Evolutionary conservation across 116 monocot genomes (phyloP), one percentile per base, ranked within the genome.

Genomic region (Dioscorea cayenensis): DNA sequence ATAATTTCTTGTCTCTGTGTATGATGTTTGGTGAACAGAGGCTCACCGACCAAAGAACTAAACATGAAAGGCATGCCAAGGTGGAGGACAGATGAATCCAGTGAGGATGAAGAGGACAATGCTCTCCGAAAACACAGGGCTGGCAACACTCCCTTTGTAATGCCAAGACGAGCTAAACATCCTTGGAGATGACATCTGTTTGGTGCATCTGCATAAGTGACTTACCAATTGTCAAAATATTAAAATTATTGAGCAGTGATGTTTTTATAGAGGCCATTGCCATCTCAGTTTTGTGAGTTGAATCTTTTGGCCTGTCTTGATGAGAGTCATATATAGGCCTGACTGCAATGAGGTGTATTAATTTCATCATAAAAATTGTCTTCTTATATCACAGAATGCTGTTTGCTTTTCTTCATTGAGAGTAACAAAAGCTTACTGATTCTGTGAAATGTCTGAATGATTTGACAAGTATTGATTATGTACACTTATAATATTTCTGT

Each of bases 41-140:
- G 66, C 58, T 71, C 72, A 36, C 63, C 73, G 36, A 49, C 61
- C 67, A 72, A 77, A 74, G 64, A 72, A 23, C 19, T 14, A 43
- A 65, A 35, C 63, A 50, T 66, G 50, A 84, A 65, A 70, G 77
- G 51, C 48, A 84, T 71, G 27, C 69, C 72, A 38, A 82, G 84
- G 61, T 92, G 92, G 92, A 84, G 92, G 65, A 86, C 92, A 59
- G 89, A 86, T 77, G 92, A 86, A 22, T 88, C 84, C 20, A 87
- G 83, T 48, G 87, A 79, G n/a, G 91, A 87, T 72, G 85, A 85
- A 61, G 69, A 62, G n/a, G 62, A 62, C 23, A 3, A 27, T 62
- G 62, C 6, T 21, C 62, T 62, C 23, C 62, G 12, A 11, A 62
- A 62, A 62, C 23, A 62, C 23, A 62, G 25, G 22, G 22, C 9